These are phyloP conservation scores for Kwoniella sp. DNA, from an alignment of 768 basidiomycete genomes.

Conservation along the genomic window DNA sequence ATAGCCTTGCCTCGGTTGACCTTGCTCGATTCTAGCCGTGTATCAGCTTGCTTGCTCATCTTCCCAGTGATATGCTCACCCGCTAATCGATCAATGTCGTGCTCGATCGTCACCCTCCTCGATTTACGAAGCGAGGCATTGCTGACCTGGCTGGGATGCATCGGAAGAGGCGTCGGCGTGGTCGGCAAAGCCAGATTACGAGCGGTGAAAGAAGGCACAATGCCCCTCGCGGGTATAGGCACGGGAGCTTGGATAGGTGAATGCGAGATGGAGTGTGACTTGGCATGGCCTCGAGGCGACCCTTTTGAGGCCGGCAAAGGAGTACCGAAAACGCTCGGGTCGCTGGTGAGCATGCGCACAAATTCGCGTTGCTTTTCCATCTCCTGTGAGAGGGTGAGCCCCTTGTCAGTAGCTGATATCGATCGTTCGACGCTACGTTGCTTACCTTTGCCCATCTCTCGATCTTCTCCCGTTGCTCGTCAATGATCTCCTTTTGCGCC, in stretches of 20 bases:
- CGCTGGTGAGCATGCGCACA: constrained; percentile 32
- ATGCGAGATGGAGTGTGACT: constrained; percentile 24
- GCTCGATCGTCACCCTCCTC: constrained; percentile 45
- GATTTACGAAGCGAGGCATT: constrained; percentile 31
- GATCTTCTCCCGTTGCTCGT: constrained; percentile 44
- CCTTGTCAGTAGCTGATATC: background rate
- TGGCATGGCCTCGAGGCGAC: constrained; percentile 19
- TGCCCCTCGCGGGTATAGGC: constrained; percentile 6
- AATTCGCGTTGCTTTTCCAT: constrained; percentile 39
- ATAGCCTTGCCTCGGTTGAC: constrained; percentile 21
- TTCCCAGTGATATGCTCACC: constrained; percentile 21
- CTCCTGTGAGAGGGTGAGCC: constrained; percentile 12
- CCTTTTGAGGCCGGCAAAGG: background rate
- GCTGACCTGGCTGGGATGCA: constrained; percentile 34
- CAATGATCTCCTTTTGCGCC: constrained; percentile 38
- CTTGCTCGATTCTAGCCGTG: constrained; percentile 14
- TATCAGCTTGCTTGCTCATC: background rate
- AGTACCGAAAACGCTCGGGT: too few species aligned
- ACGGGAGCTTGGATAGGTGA: constrained; percentile 7
- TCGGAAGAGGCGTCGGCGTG: constrained; percentile 31
- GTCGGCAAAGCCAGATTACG: constrained; percentile 37
- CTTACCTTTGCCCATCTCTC: constrained; percentile 42
- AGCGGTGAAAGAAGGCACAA: constrained; percentile 38
- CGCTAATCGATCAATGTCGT: constrained; percentile 40
- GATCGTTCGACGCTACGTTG: background rate